A percentile compares a stretch with the other conserved stretches of the same genome.
Evolutionary conservation across 169 alveolate genomes (phyloP).

Genomic region (Eimeria sp.): DNA sequence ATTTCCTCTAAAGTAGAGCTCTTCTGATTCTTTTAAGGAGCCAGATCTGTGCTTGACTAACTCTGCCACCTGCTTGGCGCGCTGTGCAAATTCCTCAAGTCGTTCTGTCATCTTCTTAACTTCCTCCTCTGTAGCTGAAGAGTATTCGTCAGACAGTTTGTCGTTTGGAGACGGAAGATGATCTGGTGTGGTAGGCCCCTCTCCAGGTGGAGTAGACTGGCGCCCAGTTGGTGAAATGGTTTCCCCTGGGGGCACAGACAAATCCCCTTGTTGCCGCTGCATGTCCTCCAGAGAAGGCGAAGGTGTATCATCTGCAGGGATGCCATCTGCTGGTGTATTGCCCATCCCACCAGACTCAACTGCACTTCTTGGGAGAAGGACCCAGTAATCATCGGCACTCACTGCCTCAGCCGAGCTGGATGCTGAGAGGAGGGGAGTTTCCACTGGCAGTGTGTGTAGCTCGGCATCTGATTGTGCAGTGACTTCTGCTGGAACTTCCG

Average conservation of each 20-base stretch:
- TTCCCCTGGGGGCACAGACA: not conserved
- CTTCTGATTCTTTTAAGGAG: not conserved
- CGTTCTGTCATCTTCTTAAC: not conserved
- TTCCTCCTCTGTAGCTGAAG: not conserved
- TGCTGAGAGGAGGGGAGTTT: no score
- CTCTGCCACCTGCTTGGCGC: not conserved
- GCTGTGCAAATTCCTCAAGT: not conserved
- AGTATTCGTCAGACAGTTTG: not conserved
- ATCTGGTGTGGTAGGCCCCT: conserved; percentile 3
- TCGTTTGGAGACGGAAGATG: not conserved
- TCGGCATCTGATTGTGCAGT: no score
- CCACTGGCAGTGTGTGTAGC: no score
- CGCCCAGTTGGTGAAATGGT: not conserved
- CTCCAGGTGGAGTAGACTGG: not conserved
- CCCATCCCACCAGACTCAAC: not conserved
- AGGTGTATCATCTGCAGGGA: not conserved
- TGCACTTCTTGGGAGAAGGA: not conserved
- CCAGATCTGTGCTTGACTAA: no score
- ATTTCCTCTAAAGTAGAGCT: not conserved
- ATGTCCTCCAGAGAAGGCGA: not conserved
- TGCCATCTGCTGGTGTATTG: not conserved
- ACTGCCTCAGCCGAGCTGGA: not conserved
- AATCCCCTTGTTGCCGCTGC: not conserved
- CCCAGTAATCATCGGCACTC: not conserved
- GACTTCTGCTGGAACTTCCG: no score